phyloP scores from a whole-genome alignment of 2,329 filamentous ascomycete species.

The Reticulascus tulasneorum region DNA sequence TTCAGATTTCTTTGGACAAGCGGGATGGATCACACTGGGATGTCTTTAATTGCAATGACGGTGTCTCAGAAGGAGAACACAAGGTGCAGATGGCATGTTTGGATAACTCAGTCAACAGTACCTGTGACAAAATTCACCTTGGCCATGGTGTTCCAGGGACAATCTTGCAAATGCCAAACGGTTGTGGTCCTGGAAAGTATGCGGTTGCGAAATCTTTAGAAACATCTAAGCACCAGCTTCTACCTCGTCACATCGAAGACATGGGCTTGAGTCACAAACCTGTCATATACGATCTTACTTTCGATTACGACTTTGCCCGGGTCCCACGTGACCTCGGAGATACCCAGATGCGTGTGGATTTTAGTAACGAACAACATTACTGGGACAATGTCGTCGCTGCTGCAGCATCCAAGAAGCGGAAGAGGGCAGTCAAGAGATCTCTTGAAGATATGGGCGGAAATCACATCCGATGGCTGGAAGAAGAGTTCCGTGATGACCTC shows the following conservation, averaged over 20 bases:
- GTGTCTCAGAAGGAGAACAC: constrained; percentile 4
- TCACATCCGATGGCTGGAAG: not conserved
- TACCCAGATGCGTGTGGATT: constrained; percentile 1
- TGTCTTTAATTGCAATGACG: constrained; percentile 1
- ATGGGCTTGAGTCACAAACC: constrained; percentile 1
- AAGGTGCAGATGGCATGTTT: constrained; percentile 4
- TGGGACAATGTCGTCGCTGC: constrained; percentile 27
- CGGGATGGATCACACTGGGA: constrained; percentile 4
- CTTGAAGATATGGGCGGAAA: constrained; percentile 17
- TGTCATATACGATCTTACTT: constrained; percentile 3
- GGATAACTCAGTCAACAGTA: not conserved
- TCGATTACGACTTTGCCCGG: constrained; percentile 3
- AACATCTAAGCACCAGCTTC: constrained; percentile 2
- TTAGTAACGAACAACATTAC: constrained; percentile 29
- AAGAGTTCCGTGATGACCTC: not conserved
- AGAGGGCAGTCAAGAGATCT: constrained; percentile 19
- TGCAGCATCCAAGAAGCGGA: not conserved
- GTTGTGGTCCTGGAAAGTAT: constrained; percentile 5
- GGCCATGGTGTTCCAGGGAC: constrained; percentile 6
- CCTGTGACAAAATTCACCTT: constrained; percentile 1
- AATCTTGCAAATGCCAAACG: constrained; percentile 5
- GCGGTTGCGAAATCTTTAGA: constrained; percentile 5
- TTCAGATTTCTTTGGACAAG: not conserved
- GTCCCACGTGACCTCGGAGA: not conserved
- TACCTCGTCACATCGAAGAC: constrained; percentile 3